These are phyloP conservation scores for Agapanthus africanus DNA, from an alignment of 106 monocot genomes.

Conservation along the genomic window DNA sequence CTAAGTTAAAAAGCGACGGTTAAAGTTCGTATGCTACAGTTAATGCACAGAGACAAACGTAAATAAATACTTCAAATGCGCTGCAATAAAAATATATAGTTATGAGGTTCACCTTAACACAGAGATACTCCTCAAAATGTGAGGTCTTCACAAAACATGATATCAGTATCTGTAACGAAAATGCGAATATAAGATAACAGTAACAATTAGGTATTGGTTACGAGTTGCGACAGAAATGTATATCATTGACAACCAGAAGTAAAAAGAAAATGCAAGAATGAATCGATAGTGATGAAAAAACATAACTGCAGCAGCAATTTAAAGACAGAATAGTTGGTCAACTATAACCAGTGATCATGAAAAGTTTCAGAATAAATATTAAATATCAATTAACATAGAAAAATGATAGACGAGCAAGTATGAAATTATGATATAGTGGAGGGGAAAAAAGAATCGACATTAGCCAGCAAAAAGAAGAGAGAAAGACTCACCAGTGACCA, in stretches of 20 bases:
- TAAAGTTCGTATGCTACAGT: neutral
- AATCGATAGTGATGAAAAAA: neutral
- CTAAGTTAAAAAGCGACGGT: neutral
- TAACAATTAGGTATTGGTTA: slow-evolving; percentile 1
- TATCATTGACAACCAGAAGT: neutral
- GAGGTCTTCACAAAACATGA: slow-evolving; percentile 98
- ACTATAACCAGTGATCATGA: too few species aligned
- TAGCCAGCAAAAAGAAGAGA: neutral
- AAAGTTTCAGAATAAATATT: slow-evolving; percentile 8
- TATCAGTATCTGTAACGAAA: slow-evolving; percentile 70
- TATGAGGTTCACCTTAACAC: slow-evolving; percentile 58
- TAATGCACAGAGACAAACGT: too few species aligned
- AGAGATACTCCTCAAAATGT: slow-evolving; percentile 90
- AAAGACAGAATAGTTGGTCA: too few species aligned
- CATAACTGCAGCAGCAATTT: neutral
- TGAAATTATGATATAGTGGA: neutral
- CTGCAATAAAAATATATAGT: too few species aligned
- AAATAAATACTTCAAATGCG: too few species aligned
- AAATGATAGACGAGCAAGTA: too few species aligned
- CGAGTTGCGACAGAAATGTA: neutral
- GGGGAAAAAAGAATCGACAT: neutral
- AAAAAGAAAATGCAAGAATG: neutral
- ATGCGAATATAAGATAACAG: slow-evolving; percentile 4
- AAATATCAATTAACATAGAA: neutral
- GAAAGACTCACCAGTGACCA: neutral